Evolutionary conservation across 1,284 basidiomycete genomes (phyloP), one percentile per base, ranked within the genome.

Genomic region (Kalmanozyma brasiliensis): DNA sequence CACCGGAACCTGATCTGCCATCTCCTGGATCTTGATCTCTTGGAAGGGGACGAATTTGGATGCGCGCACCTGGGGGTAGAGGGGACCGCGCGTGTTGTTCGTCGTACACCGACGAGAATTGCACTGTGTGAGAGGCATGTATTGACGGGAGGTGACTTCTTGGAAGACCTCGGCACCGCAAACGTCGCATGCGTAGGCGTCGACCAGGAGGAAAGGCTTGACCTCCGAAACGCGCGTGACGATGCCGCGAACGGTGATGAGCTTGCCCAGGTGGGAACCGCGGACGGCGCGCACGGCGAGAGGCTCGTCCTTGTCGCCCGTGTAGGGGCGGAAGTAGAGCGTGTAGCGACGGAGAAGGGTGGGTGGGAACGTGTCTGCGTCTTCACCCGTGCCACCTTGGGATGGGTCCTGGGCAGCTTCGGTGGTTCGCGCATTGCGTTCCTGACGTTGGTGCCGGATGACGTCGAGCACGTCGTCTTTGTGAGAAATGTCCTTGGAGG

Each of bases 1-100:
- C 33, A 98, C 94, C 20, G 96, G 96, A 0, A 99, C 96, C 89
- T 99, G 96, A 80, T 98, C 96, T 22, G 96, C 92, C 95, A 98
- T 96, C 84, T 99, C 96, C 83, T 99, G 96, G 44, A 99, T 93
- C 84, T 96, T 96, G 71, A 97, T 89, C 83, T 99, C 96, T 82
- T 99, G 96, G 86, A 98, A 99, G 0, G 95, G 93, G 76, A 91
- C 92, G 84, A 98, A 99, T 59, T 96, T 90, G 84, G 92, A 93
- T 19, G 96, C 96, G 32, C 96, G 87, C 3, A 95, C 97, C 84
- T 98, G 96, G 91, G 98, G 97, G 81, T 96, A 92, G 58, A 99
- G 84, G n/a, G 91, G 91, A 8, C 94, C 94, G 32, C 87, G 89
- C 44, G 93, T 89, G n/a, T 89, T 87, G 80, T 98, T 95, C 82